Conservation (phyloP, 2,329 filamentous ascomycete genomes). For the Myriosclerotinia scirpicola region DNA sequence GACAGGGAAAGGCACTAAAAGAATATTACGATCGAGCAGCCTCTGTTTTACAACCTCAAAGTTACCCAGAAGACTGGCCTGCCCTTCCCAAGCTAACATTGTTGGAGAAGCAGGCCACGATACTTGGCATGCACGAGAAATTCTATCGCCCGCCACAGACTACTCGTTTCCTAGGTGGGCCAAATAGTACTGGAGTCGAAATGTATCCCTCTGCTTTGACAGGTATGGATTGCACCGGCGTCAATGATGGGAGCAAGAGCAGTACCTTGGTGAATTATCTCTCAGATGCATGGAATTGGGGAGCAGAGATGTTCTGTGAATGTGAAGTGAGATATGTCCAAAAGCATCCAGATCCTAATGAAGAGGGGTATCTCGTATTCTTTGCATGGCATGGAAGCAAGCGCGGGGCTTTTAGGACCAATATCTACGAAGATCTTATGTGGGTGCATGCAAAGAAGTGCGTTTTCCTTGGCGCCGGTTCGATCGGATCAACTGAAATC, state of each 20-base stretch:
- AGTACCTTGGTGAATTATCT: constrained; percentile 66
- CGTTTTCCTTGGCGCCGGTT: constrained; percentile 65
- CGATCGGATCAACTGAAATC: constrained; percentile 66
- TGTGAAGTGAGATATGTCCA: constrained; percentile 65
- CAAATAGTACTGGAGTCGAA: constrained; percentile 62
- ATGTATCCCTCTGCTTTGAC: constrained; percentile 61
- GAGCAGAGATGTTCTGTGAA: constrained; percentile 69
- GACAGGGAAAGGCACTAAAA: constrained; percentile 46
- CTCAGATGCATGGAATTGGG: constrained; percentile 70
- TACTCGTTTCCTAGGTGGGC: constrained; percentile 60
- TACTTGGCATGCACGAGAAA: constrained; percentile 51
- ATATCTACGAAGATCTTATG: constrained; percentile 60
- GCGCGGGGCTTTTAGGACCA: constrained; percentile 54
- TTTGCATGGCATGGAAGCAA: constrained; percentile 64
- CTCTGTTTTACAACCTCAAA: constrained; percentile 56
- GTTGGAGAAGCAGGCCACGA: constrained; percentile 56
- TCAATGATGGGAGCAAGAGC: constrained; percentile 69
- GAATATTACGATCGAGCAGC: constrained; percentile 58
- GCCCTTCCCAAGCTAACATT: constrained; percentile 57
- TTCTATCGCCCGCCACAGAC: constrained; percentile 61
- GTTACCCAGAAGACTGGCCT: constrained; percentile 59
- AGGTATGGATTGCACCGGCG: constrained; percentile 62
- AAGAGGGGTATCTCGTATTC: constrained; percentile 61
- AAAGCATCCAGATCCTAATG: constrained; percentile 47
- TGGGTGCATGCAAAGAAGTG: constrained; percentile 66